Evolutionary conservation across 176 grass and related monocot species (phyloP).

Genomic region (Rhynchospora pubera): DNA sequence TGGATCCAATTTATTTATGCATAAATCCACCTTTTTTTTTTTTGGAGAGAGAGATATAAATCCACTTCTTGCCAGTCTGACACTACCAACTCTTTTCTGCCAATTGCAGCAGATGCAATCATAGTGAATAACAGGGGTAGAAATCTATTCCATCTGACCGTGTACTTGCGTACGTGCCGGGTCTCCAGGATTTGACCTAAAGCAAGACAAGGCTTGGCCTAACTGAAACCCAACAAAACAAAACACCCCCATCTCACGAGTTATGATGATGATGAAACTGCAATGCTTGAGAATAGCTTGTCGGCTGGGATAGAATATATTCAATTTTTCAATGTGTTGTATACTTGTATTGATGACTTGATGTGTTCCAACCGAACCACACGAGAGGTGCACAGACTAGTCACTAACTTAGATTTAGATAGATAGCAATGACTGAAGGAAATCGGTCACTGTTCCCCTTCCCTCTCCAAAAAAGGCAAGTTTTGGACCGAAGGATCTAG

Average conservation of each 20-base stretch:
- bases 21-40: no score
- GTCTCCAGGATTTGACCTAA: slow-evolving; percentile 31
- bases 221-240: background rate
- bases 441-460: background rate
- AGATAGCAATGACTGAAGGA: background rate
- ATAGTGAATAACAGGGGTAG: background rate
- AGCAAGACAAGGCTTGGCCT: background rate
- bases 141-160: background rate
- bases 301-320: background rate
- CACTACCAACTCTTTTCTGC: no score
- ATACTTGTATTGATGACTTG: background rate
- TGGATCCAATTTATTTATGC: no score
- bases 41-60: no score
- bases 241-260: background rate
- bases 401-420: background rate
- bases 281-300: no score
- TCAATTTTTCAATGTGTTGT: background rate
- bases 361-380: slow-evolving; percentile 18
- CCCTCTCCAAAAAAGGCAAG: background rate
- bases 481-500: slow-evolving; percentile 16
- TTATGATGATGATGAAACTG: background rate
- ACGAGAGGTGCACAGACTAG: background rate
- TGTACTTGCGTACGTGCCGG: slow-evolving; percentile 3
- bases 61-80: no score
- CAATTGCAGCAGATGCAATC: background rate